Evolutionary conservation across 2,329 filamentous ascomycete genomes (phyloP).

Genomic region (Cytospora leucostoma): DNA sequence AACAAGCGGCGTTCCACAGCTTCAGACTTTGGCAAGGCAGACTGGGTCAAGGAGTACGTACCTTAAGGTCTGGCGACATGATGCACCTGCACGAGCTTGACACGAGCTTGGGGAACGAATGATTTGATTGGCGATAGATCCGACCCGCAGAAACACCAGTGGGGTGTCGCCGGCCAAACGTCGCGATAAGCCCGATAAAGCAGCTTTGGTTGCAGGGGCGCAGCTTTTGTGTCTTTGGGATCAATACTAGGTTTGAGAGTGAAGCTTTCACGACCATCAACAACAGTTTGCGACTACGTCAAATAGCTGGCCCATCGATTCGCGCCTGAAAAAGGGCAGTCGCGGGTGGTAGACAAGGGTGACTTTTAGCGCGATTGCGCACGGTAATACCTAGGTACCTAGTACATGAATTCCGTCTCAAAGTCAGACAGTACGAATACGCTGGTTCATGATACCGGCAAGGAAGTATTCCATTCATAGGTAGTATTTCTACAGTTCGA

Average conservation of each 20-base stretch:
- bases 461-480: too few relatives aligned
- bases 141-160: constrained; percentile 22
- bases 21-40: constrained; percentile 19
- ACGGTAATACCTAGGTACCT: background rate
- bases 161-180: constrained; percentile 4
- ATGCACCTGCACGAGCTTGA: constrained; percentile 16
- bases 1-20: constrained; percentile 12
- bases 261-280: constrained; percentile 7
- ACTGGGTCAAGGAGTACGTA: constrained; percentile 18
- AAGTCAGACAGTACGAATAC: background rate
- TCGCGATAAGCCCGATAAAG: constrained; percentile 22
- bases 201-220: constrained; percentile 3
- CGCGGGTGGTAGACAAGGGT: constrained; percentile 5
- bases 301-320: background rate
- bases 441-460: too few relatives aligned
- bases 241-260: background rate
- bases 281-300: background rate
- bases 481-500: too few relatives aligned
- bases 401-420: background rate
- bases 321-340: constrained; percentile 1
- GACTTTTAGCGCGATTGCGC: background rate
- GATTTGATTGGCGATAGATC: constrained; percentile 26
- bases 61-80: constrained; percentile 24
- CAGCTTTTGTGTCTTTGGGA: background rate
- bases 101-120: constrained; percentile 16